Percentiles rank a stretch among this genome's conserved stretches.
Evolutionary conservation across 2,329 filamentous ascomycete species (phyloP).

Genomic region (Alternaria sp.): DNA sequence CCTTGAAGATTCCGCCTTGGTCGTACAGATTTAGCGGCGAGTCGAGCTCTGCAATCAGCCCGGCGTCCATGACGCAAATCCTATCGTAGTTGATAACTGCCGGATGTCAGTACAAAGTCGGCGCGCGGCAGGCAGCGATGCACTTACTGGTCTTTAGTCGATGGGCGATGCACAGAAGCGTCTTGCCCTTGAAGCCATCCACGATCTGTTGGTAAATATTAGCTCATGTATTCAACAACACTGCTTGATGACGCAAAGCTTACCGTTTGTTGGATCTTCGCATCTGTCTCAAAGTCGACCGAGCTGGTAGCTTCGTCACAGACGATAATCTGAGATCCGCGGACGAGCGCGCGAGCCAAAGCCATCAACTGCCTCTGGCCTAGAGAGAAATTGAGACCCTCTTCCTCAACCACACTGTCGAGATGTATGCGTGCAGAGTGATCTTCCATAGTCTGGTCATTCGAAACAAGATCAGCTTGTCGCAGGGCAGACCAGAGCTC

Average conservation of each 20-base stretch:
- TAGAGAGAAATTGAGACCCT: conserved; percentile 94
- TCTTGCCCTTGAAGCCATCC: conserved; percentile 82
- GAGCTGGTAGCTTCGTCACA: conserved; percentile 86
- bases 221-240: background rate
- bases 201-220: conserved; percentile 81
- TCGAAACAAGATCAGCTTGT: conserved; percentile 72
- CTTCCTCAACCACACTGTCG: conserved; percentile 86
- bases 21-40: conserved; percentile 76
- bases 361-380: conserved; percentile 81
- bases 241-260: conserved; percentile 52
- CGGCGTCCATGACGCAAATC: conserved; percentile 95
- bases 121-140: background rate
- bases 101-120: background rate
- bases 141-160: conserved; percentile 71
- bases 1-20: conserved; percentile 77
- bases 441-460: conserved; percentile 55
- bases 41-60: conserved; percentile 85
- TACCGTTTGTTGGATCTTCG: conserved; percentile 92
- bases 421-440: conserved; percentile 73
- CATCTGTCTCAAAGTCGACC: conserved; percentile 81
- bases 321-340: conserved; percentile 88
- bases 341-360: conserved; percentile 85
- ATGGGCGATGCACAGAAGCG: conserved; percentile 91
- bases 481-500: conserved; percentile 79
- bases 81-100: conserved; percentile 88